These are phyloP conservation scores for Nemania abortiva DNA, from an alignment of 2,329 filamentous ascomycete genomes.

Conservation along the genomic window DNA sequence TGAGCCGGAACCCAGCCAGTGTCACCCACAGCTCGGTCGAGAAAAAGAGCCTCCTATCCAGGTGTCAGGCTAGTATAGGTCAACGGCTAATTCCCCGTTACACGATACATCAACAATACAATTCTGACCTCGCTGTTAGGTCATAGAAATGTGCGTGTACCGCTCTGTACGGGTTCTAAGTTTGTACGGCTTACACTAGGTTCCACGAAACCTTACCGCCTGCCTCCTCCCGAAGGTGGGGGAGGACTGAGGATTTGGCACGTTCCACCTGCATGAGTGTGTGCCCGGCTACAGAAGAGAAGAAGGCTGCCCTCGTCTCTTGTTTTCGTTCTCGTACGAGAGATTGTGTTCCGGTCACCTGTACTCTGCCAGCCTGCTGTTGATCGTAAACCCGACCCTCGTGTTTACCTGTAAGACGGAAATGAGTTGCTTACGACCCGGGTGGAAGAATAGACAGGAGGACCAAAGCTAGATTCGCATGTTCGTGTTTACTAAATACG, in stretches of 20 bases:
- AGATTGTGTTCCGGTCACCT: conserved; percentile 1
- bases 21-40: conserved; percentile 3
- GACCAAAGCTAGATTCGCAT: not conserved
- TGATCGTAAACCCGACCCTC: not conserved
- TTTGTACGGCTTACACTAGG: conserved; percentile 13
- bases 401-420: not conserved
- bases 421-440: not conserved
- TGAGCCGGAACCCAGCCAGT: not conserved
- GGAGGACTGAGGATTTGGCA: not conserved
- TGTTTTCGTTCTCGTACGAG: not conserved
- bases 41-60: not conserved
- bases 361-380: conserved; percentile 1
- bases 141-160: conserved; percentile 3
- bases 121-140: not conserved
- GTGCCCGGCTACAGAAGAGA: conserved; percentile 21
- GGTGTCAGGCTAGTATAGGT: not conserved
- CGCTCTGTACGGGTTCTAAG: conserved; percentile 2
- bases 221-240: conserved; percentile 19
- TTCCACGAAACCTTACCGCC: conserved; percentile 25
- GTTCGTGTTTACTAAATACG: not conserved
- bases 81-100: not conserved
- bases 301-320: conserved; percentile 5
- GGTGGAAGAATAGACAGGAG: not conserved
- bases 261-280: conserved; percentile 7
- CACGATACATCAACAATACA: not conserved